Evolutionary conservation across 1,284 basidiomycete species (phyloP).

Genomic region (Microbotryomycetes sp.): DNA sequence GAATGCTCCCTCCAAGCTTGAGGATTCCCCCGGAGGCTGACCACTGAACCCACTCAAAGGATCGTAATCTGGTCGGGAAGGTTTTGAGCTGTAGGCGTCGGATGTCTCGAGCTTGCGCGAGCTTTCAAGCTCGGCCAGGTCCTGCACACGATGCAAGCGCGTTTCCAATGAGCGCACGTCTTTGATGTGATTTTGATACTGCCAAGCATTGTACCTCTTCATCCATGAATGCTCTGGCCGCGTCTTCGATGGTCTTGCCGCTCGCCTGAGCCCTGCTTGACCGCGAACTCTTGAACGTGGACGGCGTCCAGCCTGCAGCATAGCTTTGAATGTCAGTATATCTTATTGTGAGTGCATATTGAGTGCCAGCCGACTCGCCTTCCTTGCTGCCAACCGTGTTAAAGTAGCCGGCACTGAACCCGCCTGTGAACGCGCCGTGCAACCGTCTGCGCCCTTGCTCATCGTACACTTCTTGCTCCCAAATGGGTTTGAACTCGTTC

Average conservation of each 20-base stretch:
- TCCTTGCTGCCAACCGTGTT: constrained; percentile 94
- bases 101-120: constrained; percentile 24
- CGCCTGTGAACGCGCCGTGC: constrained; percentile 96
- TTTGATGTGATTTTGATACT: not conserved
- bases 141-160: constrained; percentile 7
- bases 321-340: no score
- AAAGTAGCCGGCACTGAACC: constrained; percentile 87
- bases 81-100: constrained; percentile 7
- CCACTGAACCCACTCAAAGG: constrained; percentile 46
- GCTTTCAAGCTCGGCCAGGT: constrained; percentile 34
- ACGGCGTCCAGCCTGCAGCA: constrained; percentile 77
- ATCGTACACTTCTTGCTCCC: constrained; percentile 89
- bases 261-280: constrained; percentile 56
- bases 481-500: constrained; percentile 88
- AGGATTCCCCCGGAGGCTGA: constrained; percentile 43
- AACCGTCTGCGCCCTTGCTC: constrained; percentile 79
- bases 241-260: constrained; percentile 61
- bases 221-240: constrained; percentile 68
- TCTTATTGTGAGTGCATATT: no score
- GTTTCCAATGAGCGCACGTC: not conserved
- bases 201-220: no score
- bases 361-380: constrained; percentile 48
- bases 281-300: constrained; percentile 78
- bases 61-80: constrained; percentile 13
- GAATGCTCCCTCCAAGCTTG: constrained; percentile 7